These are phyloP conservation scores for Cyclotella distinguenda DNA, from an alignment of 108 stramenopile species.

Conservation along the genomic window DNA sequence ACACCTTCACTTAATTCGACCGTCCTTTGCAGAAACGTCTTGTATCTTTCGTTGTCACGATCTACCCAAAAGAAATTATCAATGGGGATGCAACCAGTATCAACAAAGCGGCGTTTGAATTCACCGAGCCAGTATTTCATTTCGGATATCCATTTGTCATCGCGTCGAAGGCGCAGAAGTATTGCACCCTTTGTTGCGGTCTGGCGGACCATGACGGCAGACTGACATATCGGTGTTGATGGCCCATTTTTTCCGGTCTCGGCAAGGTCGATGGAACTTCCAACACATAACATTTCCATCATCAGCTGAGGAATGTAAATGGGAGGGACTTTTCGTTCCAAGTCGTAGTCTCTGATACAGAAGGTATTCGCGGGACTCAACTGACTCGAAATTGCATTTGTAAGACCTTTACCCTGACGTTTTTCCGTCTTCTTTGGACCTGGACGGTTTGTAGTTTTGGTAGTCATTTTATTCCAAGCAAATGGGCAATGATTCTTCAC, in stretches of 20 bases:
- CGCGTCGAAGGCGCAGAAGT: slow-evolving; percentile 67
- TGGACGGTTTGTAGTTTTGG: not conserved
- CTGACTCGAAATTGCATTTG: not conserved
- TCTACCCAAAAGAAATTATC: slow-evolving; percentile 71
- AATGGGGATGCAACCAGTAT: slow-evolving; percentile 52
- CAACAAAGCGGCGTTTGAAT: slow-evolving; percentile 62
- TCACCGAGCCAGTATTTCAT: slow-evolving; percentile 76
- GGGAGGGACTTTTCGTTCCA: slow-evolving; percentile 50
- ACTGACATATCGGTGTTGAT: slow-evolving; percentile 49
- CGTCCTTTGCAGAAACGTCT: slow-evolving; percentile 46
- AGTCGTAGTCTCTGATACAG: slow-evolving; percentile 36
- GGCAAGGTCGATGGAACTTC: slow-evolving; percentile 37
- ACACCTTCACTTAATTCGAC: slow-evolving; percentile 48
- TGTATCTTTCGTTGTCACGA: slow-evolving; percentile 38
- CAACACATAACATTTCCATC: slow-evolving; percentile 87
- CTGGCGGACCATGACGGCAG: slow-evolving; percentile 83
- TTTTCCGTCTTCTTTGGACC: slow-evolving; percentile 7
- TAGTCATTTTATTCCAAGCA: slow-evolving; percentile 44
- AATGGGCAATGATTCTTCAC: slow-evolving; percentile 94
- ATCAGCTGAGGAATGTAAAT: slow-evolving; percentile 81
- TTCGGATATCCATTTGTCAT: slow-evolving; percentile 82
- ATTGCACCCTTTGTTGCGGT: slow-evolving; percentile 79
- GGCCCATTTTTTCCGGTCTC: not conserved
- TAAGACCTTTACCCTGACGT: slow-evolving; percentile 11
- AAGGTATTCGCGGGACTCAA: slow-evolving; percentile 10